Conservation (phyloP, 2,329 filamentous ascomycete species). For the Aureobasidium subglaciale region DNA sequence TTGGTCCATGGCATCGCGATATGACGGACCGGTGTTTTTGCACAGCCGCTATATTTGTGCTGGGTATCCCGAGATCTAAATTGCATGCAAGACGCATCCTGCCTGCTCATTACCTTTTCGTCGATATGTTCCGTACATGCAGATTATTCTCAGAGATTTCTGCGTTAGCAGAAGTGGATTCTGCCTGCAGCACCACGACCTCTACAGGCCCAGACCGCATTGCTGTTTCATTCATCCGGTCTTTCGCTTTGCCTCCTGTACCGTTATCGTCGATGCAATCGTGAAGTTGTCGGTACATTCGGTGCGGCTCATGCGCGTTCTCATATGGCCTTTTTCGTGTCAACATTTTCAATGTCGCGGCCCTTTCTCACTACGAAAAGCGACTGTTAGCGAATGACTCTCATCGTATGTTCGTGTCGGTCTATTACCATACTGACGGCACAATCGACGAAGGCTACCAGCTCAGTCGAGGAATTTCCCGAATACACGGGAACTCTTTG, state of each 20-base stretch:
- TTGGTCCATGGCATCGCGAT: not conserved
- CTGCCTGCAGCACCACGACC: not conserved
- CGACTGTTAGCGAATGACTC: not conserved
- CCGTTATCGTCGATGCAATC: not conserved
- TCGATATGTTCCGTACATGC: not conserved
- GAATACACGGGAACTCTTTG: not conserved
- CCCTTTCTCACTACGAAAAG: not conserved
- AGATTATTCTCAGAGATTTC: not conserved
- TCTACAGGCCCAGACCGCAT: too few species aligned
- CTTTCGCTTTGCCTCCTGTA: not conserved
- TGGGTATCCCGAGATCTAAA: not conserved
- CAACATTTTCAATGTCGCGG: not conserved
- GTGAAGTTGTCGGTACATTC: not conserved
- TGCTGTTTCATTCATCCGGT: not conserved
- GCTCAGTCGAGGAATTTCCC: not conserved
- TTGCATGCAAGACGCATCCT: not conserved
- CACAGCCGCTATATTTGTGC: not conserved
- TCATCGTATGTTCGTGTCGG: too few species aligned
- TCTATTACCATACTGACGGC: too few species aligned
- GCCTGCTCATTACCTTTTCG: not conserved
- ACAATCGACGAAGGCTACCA: too few species aligned
- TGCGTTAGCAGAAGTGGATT: not conserved
- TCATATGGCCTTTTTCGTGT: not conserved
- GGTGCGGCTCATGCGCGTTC: not conserved
- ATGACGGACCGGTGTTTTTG: too few species aligned